These are phyloP conservation scores for Amanita subjunquillea DNA, from an alignment of 768 basidiomycete species.

Conservation along the genomic window DNA sequence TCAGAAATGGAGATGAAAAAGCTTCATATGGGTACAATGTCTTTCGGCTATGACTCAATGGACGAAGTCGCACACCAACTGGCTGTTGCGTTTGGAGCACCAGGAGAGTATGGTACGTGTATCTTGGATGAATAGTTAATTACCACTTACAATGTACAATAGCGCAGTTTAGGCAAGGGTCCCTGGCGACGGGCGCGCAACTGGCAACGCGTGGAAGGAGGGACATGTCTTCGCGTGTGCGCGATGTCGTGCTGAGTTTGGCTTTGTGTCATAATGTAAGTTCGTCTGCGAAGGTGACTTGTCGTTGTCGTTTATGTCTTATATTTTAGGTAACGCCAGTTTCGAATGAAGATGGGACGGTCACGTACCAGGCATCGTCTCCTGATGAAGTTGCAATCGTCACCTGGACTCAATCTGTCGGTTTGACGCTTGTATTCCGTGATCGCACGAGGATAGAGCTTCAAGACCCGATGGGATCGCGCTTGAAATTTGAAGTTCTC, in stretches of 20 bases:
- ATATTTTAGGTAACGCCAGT: slow-evolving; percentile 84
- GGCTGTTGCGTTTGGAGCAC: slow-evolving; percentile 71
- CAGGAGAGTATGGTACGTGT: slow-evolving; percentile 40
- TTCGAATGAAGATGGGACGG: slow-evolving; percentile 84
- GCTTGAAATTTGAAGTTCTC: slow-evolving; percentile 73
- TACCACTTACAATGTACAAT: neutral
- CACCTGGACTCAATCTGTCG: slow-evolving; percentile 92
- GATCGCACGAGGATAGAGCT: slow-evolving; percentile 89
- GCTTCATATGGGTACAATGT: slow-evolving; percentile 97
- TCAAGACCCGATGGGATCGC: slow-evolving; percentile 54
- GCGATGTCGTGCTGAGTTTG: slow-evolving; percentile 86
- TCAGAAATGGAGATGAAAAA: slow-evolving; percentile 99
- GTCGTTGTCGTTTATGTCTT: neutral
- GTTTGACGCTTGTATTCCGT: slow-evolving; percentile 78
- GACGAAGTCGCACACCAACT: slow-evolving; percentile 94
- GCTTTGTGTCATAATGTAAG: slow-evolving; percentile 93
- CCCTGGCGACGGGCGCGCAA: slow-evolving; percentile 65
- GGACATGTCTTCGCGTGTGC: slow-evolving; percentile 90
- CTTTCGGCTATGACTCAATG: slow-evolving; percentile 96
- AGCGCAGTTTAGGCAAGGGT: slow-evolving; percentile 40
- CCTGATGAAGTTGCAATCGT: slow-evolving; percentile 99
- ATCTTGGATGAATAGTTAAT: neutral
- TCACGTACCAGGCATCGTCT: slow-evolving; percentile 97
- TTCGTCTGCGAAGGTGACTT: slow-evolving; percentile 6
- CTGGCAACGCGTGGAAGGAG: slow-evolving; percentile 80